A percentile compares a stretch with the other conserved stretches of the same genome.
Evolutionary conservation across 2,329 filamentous ascomycete species (phyloP).

Genomic region (Xylariaceae sp.): DNA sequence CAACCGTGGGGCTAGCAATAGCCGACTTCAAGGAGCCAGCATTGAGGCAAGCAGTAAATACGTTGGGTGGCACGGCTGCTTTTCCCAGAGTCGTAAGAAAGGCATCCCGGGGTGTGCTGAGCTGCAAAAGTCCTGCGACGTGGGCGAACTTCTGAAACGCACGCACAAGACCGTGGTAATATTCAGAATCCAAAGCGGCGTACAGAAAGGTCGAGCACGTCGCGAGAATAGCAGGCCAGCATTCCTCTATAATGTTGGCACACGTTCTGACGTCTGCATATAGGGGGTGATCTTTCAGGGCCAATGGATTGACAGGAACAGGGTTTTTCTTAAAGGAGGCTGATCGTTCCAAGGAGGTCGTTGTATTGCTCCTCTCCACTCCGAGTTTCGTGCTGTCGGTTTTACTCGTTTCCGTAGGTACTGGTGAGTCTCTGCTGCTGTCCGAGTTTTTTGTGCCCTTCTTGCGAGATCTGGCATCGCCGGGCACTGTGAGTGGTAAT

Average conservation of each 20-base stretch:
- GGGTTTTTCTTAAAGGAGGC: slow-evolving; percentile 69
- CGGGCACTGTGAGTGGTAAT: slow-evolving; percentile 79
- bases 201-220: slow-evolving; percentile 95
- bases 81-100: slow-evolving; percentile 93
- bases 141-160: slow-evolving; percentile 95
- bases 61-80: slow-evolving; percentile 80
- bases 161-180: slow-evolving; percentile 85
- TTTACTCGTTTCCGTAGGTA: slow-evolving; percentile 34
- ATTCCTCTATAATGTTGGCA: slow-evolving; percentile 78
- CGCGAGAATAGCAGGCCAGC: slow-evolving; percentile 92
- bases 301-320: slow-evolving; percentile 77
- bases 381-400: slow-evolving; percentile 31
- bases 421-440: slow-evolving; percentile 40
- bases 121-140: slow-evolving; percentile 80
- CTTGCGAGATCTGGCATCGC: slow-evolving; percentile 55
- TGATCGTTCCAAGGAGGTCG: slow-evolving; percentile 49
- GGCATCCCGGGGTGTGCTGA: slow-evolving; percentile 83
- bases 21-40: slow-evolving; percentile 40
- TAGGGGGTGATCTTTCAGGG: slow-evolving; percentile 66
- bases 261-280: slow-evolving; percentile 68
- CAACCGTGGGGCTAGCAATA: slow-evolving; percentile 43
- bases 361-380: slow-evolving; percentile 24
- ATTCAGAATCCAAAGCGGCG: slow-evolving; percentile 84
- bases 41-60: slow-evolving; percentile 56
- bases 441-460: slow-evolving; percentile 41